Evolutionary conservation across 1,284 basidiomycete genomes (phyloP), one percentile per base, ranked within the genome.

Genomic region (Cryptococcus sp.): DNA sequence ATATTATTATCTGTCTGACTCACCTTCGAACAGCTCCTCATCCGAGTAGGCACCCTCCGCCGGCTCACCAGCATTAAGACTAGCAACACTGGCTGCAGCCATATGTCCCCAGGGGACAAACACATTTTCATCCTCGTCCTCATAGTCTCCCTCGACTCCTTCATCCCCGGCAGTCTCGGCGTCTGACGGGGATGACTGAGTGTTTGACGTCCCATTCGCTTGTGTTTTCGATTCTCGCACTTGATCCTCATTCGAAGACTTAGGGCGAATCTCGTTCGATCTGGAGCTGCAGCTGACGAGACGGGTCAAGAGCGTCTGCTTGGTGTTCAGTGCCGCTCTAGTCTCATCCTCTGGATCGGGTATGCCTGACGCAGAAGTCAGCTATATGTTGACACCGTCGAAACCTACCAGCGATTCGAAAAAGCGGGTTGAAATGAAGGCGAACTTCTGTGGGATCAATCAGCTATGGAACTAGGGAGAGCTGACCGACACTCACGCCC

Each of bases 401-500:
- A 35, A 35, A 55, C 58, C 47, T 35, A 65, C 68, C 66, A n/a
- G 70, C 66, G 2, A 75, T 54, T 0, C 30, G 13, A 22, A 66
- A 65, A 0, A 75, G 63, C 0, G 73, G 69, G 42, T 73, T 67
- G 58, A 68, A 71, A 5, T 42, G 38, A 0, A 75, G 61, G 4
- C 64, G 57, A 19, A 66, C 51, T 66, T 71, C 69, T 68, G 30
- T 20, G 2, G 11, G 10, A 4, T 25, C 38, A 3, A 11, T 42
- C 17, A 22, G 10, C 11, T 46, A 8, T 45, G 7, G 10, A 45
- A 7, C 3, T n/a, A 19, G 8, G 15, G 42, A 22, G 22, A 3
- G 16, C 19, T 2, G 16, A 6, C 19, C 7, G 8, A 2, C 30
- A 69, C 72, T 67, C 52, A 75, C 72, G 70, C 5, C 71, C 71